Evolutionary conservation across 202 grass and related monocot genomes (phyloP).

Genomic region (Sporobolus alterniflorus): DNA sequence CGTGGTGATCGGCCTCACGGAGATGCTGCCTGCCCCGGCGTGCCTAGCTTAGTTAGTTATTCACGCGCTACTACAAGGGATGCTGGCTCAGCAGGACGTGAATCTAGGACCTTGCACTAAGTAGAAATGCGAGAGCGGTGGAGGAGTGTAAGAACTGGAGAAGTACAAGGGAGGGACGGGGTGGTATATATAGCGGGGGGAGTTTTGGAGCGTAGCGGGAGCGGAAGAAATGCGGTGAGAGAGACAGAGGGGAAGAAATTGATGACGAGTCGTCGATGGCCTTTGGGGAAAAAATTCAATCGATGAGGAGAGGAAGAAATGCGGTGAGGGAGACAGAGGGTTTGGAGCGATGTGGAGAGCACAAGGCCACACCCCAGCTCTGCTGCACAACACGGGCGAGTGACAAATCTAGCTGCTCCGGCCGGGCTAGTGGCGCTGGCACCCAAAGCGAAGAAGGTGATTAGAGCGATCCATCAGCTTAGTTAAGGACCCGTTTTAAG

Average conservation of each 20-base stretch:
- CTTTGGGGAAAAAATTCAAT: slow-evolving; percentile 20
- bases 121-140: not conserved
- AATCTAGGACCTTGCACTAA: slow-evolving; percentile 36
- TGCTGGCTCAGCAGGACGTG: too few species aligned
- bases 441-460: slow-evolving; percentile 11
- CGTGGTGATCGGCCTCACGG: too few species aligned
- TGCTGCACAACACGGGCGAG: slow-evolving; percentile 13
- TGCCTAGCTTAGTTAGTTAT: not conserved
- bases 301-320: not conserved
- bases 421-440: slow-evolving; percentile 26
- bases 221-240: too few species aligned
- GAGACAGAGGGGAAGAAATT: not conserved
- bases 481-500: slow-evolving; percentile 15
- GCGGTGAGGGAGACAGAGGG: not conserved
- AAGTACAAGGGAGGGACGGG: slow-evolving; percentile 29
- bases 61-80: too few species aligned
- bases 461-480: not conserved
- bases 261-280: not conserved
- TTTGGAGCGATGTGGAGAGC: slow-evolving; percentile 49
- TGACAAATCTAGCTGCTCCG: slow-evolving; percentile 29
- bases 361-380: slow-evolving; percentile 24
- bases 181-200: slow-evolving; percentile 48
- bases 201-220: slow-evolving; percentile 50
- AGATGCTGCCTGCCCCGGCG: not conserved
- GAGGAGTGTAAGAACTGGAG: slow-evolving; percentile 34